Conservation (phyloP, 768 basidiomycete genomes). For the Cyclocybe cylindracea region DNA sequence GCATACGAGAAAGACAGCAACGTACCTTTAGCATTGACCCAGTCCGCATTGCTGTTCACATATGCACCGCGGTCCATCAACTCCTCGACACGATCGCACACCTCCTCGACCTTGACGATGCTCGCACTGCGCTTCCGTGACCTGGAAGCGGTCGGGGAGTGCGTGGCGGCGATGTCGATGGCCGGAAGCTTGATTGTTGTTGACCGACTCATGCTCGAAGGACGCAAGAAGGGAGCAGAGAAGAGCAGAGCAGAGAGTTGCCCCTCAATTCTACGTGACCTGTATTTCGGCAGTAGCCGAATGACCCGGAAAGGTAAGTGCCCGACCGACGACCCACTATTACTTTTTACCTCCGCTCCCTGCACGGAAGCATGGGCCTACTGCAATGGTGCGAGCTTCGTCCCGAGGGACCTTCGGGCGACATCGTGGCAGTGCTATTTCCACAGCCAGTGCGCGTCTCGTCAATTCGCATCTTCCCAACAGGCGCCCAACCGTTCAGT, state of each 20-base stretch:
- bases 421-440: conserved; percentile 74
- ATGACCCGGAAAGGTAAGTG: not conserved
- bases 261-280: conserved; percentile 12
- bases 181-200: conserved; percentile 58
- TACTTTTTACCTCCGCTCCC: not conserved
- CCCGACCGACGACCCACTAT: not conserved
- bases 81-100: conserved; percentile 75
- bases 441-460: conserved; percentile 66
- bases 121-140: conserved; percentile 66
- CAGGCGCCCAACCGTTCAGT: conserved; percentile 60
- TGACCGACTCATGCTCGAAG: conserved; percentile 47
- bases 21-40: conserved; percentile 92
- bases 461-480: conserved; percentile 70
- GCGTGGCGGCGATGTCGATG: conserved; percentile 38
- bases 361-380: conserved; percentile 40
- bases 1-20: conserved; percentile 6
- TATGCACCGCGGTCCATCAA: conserved; percentile 79
- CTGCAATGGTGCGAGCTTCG: conserved; percentile 69
- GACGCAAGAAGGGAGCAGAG: conserved; percentile 8
- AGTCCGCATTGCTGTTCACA: conserved; percentile 85
- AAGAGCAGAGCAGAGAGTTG: not conserved
- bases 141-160: conserved; percentile 31
- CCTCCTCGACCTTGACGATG: conserved; percentile 83
- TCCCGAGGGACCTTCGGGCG: conserved; percentile 51
- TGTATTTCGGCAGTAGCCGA: conserved; percentile 28